Evolutionary conservation across 495 filamentous ascomycete genomes (phyloP).

Genomic region (Parachaetomium inaequale): DNA sequence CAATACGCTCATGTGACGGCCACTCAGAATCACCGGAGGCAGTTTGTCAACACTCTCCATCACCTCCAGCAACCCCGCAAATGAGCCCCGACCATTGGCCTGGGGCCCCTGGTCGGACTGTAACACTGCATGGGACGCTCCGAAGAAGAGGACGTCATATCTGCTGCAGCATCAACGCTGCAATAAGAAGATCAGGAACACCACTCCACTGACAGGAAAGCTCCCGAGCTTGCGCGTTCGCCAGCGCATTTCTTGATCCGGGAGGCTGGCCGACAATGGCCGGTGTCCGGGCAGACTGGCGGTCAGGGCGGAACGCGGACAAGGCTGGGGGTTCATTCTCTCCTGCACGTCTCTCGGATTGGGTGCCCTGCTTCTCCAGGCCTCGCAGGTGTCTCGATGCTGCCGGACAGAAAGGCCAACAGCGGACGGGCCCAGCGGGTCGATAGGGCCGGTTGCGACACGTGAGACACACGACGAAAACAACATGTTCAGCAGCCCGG

Average conservation of each 20-base stretch:
- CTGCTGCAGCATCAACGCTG: neutral
- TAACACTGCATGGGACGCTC: neutral
- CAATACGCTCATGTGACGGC: neutral
- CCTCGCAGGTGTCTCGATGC: neutral
- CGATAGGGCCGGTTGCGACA: neutral
- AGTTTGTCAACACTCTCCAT: neutral
- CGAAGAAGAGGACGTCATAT: slow-evolving; percentile 7
- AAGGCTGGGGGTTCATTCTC: neutral
- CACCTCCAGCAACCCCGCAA: neutral
- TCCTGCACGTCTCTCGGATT: neutral
- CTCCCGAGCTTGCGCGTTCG: neutral
- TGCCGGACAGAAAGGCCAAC: neutral
- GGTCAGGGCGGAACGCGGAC: neutral
- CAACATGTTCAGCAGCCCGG: neutral
- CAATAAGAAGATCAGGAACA: neutral
- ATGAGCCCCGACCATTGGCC: neutral
- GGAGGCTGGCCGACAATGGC: neutral
- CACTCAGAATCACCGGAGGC: neutral
- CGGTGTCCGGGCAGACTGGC: neutral
- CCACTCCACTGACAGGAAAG: neutral
- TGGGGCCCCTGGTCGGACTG: neutral
- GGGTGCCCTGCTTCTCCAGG: neutral
- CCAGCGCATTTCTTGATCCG: neutral
- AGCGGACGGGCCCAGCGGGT: neutral
- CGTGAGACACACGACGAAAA: slow-evolving; percentile 2